These are phyloP conservation scores for Rhizopus sp. DNA, from an alignment of 371 early-diverging fungal species.

Conservation along the genomic window DNA sequence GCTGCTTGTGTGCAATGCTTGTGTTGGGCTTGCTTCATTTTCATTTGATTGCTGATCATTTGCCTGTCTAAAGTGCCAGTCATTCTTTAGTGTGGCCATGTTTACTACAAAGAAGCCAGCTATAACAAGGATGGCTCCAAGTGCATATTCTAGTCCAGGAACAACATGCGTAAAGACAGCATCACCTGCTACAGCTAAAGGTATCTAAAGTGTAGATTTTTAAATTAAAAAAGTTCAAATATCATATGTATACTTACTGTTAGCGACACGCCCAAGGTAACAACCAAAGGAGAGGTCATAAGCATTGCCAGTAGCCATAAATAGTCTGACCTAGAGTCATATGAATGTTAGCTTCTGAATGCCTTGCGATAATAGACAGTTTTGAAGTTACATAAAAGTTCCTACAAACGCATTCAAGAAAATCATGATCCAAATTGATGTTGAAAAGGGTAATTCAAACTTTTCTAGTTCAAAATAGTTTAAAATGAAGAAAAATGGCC, in stretches of 20 bases:
- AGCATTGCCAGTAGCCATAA: constrained; percentile 80
- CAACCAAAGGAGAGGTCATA: constrained; percentile 81
- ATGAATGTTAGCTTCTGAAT: neutral
- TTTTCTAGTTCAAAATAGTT: constrained; percentile 69
- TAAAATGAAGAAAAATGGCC: constrained; percentile 72
- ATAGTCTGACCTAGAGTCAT: constrained; percentile 61
- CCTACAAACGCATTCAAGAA: constrained; percentile 77
- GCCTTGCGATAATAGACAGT: neutral
- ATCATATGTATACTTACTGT: constrained; percentile 43
- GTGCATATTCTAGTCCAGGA: constrained; percentile 59
- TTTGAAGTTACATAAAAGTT: constrained; percentile 58
- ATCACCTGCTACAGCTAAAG: constrained; percentile 76
- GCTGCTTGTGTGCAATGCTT: neutral
- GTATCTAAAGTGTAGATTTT: constrained; percentile 46
- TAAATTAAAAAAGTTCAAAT: neutral
- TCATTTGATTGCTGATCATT: neutral
- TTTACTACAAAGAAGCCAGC: constrained; percentile 73
- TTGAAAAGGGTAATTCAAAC: constrained; percentile 63
- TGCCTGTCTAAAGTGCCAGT: constrained; percentile 16
- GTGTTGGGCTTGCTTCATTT: neutral
- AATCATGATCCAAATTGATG: constrained; percentile 63
- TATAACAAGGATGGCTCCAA: constrained; percentile 69
- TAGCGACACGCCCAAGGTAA: constrained; percentile 75
- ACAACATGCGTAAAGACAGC: constrained; percentile 63
- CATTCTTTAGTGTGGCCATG: constrained; percentile 46